These are phyloP conservation scores for Rhizopus stolonifer DNA, from an alignment of 371 early-diverging fungal species.

Conservation along the genomic window DNA sequence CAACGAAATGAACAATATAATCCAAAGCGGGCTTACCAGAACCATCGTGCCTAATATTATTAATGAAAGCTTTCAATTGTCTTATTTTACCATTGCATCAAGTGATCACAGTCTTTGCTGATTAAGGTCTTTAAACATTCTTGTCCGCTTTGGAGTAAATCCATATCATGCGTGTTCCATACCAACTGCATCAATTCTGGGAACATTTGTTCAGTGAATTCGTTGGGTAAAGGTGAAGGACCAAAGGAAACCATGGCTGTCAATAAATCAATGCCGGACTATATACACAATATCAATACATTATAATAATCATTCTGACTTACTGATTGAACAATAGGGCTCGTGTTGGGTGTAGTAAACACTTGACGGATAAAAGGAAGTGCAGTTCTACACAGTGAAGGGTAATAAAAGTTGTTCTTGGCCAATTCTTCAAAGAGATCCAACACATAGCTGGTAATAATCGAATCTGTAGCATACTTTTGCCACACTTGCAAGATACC, in stretches of 20 bases:
- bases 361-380: conserved; percentile 70
- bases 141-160: conserved; percentile 60
- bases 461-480: conserved; percentile 65
- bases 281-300: conserved; percentile 4
- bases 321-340: conserved; percentile 57
- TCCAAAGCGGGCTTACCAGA: conserved; percentile 75
- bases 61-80: background rate
- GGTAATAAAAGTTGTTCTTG: conserved; percentile 58
- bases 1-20: conserved; percentile 77
- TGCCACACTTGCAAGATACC: conserved; percentile 79
- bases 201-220: conserved; percentile 76
- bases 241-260: conserved; percentile 61
- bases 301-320: conserved; percentile 9
- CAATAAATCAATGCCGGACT: conserved; percentile 77
- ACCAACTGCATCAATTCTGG: conserved; percentile 79
- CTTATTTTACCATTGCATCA: conserved; percentile 54
- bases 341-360: conserved; percentile 46
- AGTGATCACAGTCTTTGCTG: conserved; percentile 62
- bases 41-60: conserved; percentile 46
- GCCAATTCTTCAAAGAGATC: conserved; percentile 82
- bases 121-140: conserved; percentile 66
- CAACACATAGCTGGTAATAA: conserved; percentile 69
- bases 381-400: conserved; percentile 64
- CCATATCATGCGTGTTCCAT: conserved; percentile 62
- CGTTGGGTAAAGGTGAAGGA: conserved; percentile 72